Evolutionary conservation across 192 early-diverging fungal species (phyloP), one percentile per base, ranked within the genome.

Genomic region (Coemansia sp.): DNA sequence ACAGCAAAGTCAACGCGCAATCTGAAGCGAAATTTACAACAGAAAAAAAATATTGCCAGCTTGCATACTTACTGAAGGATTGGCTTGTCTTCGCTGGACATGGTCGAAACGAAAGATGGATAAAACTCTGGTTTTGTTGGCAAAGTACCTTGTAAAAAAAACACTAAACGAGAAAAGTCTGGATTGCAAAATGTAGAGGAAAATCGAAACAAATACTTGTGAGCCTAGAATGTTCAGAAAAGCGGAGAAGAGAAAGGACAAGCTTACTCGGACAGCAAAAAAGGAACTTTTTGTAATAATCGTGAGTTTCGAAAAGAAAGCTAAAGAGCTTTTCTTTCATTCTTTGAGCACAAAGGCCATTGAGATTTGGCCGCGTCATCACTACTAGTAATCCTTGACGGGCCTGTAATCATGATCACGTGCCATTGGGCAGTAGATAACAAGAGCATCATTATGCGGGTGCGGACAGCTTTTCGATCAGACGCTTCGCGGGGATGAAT

Each of bases 31-130:
- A 46, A 18, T 46, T 46, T 5, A 46, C 44, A 46, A 18, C 44
- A 46, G 5, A 46, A 5, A 46, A 46, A 46, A 16, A 14, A 1
- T 41, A 12, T 6, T 41, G 14, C 12, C 39, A 41, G 39, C 9
- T 41, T 35, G 24, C 10, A 14, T 43, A 75, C 72, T 75, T 76
- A 76, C 73, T 72, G 73, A 57, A 81, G 78, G 24, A n/a, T 34
- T 36, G 73, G 66, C 43, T 75, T 75, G 33, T 81, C 78, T 69
- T 70, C 68, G 30, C 45, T 62, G 10, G 74, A 76, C 74, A 76
- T 73, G 52, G 34, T 59, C 16, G 20, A 23, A 5, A 36, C 34
- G 57, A 20, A 15, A 35, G 23, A 59, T 0, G 18, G 10, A 18
- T 45, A 23, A 38, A 59, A 59, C 10, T 38, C 57, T 9, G 18